A percentile compares a stretch with the other conserved stretches of the same genome.
phyloP scores from a whole-genome alignment of 371 early-diverging fungal genomes.

The Zancudomyces culisetae region DNA sequence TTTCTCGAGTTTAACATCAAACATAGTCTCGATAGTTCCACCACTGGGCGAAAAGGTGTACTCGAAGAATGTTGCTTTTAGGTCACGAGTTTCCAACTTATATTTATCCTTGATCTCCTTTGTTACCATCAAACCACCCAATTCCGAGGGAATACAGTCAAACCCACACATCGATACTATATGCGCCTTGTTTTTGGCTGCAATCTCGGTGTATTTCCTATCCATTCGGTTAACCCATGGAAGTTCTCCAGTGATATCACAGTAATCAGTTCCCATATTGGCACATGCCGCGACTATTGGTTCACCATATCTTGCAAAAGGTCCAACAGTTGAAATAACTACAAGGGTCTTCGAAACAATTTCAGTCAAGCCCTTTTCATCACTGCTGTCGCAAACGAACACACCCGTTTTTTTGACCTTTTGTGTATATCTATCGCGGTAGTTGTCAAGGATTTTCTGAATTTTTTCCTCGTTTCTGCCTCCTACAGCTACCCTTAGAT shows the following conservation, averaged over 20 bases:
- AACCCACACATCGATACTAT: constrained; percentile 80
- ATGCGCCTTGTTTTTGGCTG: constrained; percentile 36
- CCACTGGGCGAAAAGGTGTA: constrained; percentile 35
- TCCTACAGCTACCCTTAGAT: constrained; percentile 39
- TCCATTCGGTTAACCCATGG: constrained; percentile 48
- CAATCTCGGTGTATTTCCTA: constrained; percentile 42
- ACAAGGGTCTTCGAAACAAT: constrained; percentile 46
- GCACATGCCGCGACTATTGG: constrained; percentile 57
- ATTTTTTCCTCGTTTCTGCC: constrained; percentile 47
- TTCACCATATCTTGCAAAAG: constrained; percentile 22
- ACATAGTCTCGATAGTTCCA: constrained; percentile 32
- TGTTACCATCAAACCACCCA: constrained; percentile 39
- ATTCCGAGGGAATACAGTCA: constrained; percentile 71
- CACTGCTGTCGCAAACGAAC: constrained; percentile 39
- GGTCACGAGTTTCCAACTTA: constrained; percentile 26
- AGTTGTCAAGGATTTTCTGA: constrained; percentile 20
- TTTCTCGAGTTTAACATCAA: constrained; percentile 2
- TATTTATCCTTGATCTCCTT: constrained; percentile 31
- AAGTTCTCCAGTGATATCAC: constrained; percentile 80
- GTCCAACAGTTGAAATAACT: constrained; percentile 67
- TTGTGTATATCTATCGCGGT: constrained; percentile 12
- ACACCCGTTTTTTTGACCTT: constrained; percentile 18
- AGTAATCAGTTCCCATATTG: constrained; percentile 60
- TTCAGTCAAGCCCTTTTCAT: constrained; percentile 29
- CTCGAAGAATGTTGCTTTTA: constrained; percentile 34